Evolutionary conservation across 805 yeast species (phyloP).

Genomic region (Zygosaccharomyces gambellarensis): DNA sequence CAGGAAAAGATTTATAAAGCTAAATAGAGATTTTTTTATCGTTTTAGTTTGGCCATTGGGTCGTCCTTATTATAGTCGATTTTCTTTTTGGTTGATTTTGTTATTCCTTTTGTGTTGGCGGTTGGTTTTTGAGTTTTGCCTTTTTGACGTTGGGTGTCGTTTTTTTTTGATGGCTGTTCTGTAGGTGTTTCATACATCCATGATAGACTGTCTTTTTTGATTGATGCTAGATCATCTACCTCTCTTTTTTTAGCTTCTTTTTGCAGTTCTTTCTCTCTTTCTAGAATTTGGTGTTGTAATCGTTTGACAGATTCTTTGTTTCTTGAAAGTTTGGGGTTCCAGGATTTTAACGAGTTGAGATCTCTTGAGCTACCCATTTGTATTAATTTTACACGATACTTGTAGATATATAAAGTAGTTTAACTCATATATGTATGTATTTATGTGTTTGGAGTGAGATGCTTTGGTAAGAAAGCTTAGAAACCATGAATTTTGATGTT

Average conservation of each 20-base stretch:
- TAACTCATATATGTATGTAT: slow-evolving; percentile 6
- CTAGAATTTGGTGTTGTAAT: slow-evolving; percentile 68
- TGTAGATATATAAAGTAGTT: not conserved
- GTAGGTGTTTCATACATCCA: slow-evolving; percentile 80
- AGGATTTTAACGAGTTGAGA: slow-evolving; percentile 84
- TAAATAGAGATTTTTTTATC: slow-evolving; percentile 3
- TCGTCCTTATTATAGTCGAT: slow-evolving; percentile 24
- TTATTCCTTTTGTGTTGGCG: not conserved
- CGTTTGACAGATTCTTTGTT: slow-evolving; percentile 85
- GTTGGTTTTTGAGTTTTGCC: slow-evolving; percentile 1
- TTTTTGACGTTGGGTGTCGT: not conserved
- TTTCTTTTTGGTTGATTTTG: slow-evolving; percentile 3
- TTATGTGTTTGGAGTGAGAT: not conserved
- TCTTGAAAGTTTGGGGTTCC: slow-evolving; percentile 88
- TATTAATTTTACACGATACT: slow-evolving; percentile 1
- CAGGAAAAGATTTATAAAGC: slow-evolving; percentile 74
- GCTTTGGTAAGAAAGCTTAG: slow-evolving; percentile 37
- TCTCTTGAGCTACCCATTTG: slow-evolving; percentile 52
- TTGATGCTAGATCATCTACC: slow-evolving; percentile 44
- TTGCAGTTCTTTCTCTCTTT: slow-evolving; percentile 61
- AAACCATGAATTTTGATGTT: slow-evolving; percentile 98
- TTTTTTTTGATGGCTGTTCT: not conserved
- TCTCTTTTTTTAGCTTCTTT: slow-evolving; percentile 60
- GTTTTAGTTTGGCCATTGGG: slow-evolving; percentile 25
- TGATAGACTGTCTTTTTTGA: slow-evolving; percentile 47